Evolutionary conservation across 2,329 filamentous ascomycete species (phyloP), one percentile per base, ranked within the genome.

Genomic region (Pseudogymnoascus sp.): DNA sequence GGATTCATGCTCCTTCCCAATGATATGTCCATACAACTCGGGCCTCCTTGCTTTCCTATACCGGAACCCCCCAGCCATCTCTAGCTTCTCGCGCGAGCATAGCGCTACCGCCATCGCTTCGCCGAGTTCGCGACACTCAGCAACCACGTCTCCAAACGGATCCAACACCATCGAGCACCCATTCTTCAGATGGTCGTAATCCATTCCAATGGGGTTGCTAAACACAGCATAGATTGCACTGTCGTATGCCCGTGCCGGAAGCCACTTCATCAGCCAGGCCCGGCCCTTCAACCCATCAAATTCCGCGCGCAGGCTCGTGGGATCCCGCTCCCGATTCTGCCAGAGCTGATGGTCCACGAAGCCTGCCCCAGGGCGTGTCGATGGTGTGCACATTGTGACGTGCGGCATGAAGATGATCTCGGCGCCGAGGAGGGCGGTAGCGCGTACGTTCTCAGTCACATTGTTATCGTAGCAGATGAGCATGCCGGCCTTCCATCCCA

Each of bases 241-340:
- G 35, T 65, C 64, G 34, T 65, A 65, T 34, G 64, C 64, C 20
- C 63, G 25, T 8, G 62, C 61, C 8, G 61, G 64, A n/a, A 65
- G 59, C 64, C 63, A 65, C 37, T 63, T 65, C 63, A 65, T 65
- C 35, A 65, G 30, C 59, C 64, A 65, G 5, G 34, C 61, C 12
- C 61, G 41, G 2, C 63, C 63, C 50, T 65, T 65, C 30, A 65
- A 43, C 12, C 61, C 62, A 25, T 65, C 43, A 18, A 65, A 65
- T 57, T 63, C 64, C 7, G 58, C 14, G 14, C 62, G 22, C 18
- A 64, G 47, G 14, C 38, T 38, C 32, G 62, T 63, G 22, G 62
- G 62, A 28, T 64, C 58, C 8, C 50, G 16, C 30, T 57, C 20
- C 50, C 62, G 25, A 32, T 63, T 63, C 9, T 47, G 30, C 62